Percentiles rank a stretch among this genome's conserved stretches.
Evolutionary conservation across 2,329 filamentous ascomycete species (phyloP).

Genomic region (Exophiala oligosperma): DNA sequence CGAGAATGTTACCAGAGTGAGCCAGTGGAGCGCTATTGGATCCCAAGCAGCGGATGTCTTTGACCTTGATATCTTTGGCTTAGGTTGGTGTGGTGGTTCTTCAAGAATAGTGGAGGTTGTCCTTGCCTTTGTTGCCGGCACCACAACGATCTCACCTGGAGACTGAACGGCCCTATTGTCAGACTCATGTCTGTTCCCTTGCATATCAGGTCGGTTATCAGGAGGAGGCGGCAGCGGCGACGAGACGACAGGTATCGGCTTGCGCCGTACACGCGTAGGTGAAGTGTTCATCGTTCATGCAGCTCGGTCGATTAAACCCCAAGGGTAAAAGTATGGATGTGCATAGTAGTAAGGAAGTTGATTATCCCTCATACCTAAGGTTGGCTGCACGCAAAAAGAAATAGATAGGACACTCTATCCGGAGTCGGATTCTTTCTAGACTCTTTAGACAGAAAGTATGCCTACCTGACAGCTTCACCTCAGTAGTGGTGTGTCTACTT

Average conservation of each 20-base stretch:
- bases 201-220: background rate
- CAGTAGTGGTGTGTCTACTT: no score
- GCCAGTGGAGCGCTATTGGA: background rate
- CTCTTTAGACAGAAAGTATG: no score
- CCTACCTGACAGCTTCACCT: no score
- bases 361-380: no score
- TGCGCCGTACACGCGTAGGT: background rate
- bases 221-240: background rate
- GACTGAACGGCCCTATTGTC: background rate
- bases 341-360: no score
- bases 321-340: conserved; percentile 27
- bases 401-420: no score
- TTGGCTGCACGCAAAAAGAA: no score
- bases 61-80: background rate
- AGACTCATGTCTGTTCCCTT: no score
- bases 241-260: background rate
- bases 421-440: no score
- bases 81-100: background rate
- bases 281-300: background rate
- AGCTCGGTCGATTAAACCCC: background rate
- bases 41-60: background rate
- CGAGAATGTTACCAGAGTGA: background rate
- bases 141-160: background rate
- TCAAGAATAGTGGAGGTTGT: background rate
- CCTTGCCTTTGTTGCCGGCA: background rate